Conservation (phyloP, 192 early-diverging fungal species). For the Entomortierella lignicola region DNA sequence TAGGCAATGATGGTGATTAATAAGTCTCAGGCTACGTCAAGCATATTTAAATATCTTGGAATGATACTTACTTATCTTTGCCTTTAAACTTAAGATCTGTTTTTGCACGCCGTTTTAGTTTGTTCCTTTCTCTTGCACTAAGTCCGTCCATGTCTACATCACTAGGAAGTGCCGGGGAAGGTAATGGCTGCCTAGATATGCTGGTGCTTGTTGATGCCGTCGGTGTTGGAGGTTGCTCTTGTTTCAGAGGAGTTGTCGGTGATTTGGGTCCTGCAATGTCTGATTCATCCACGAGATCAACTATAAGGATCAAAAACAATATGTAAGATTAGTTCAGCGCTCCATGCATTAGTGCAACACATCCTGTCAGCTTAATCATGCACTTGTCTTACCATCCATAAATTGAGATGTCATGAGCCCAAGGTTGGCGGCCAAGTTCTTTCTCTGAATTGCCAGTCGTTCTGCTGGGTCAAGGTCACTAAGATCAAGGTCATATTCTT, state of each 20-base stretch:
- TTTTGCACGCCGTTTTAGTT: constrained; percentile 89
- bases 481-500: constrained; percentile 91
- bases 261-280: constrained; percentile 69
- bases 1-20: neutral
- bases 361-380: neutral
- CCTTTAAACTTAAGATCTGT: constrained; percentile 79
- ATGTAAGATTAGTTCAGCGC: too few species aligned
- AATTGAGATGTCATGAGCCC: constrained; percentile 87
- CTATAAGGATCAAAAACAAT: constrained; percentile 53
- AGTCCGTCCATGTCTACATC: constrained; percentile 80
- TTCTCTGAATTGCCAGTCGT: constrained; percentile 83
- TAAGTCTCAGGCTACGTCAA: neutral
- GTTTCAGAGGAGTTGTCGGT: constrained; percentile 14
- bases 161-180: constrained; percentile 29
- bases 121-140: constrained; percentile 89
- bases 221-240: constrained; percentile 39
- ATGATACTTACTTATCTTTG: constrained; percentile 71
- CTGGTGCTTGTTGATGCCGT: constrained; percentile 11
- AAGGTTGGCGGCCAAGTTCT: constrained; percentile 84
- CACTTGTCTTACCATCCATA: constrained; percentile 73
- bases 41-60: neutral
- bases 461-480: constrained; percentile 83
- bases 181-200: constrained; percentile 7
- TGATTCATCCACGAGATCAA: constrained; percentile 87
- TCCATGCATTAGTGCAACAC: too few species aligned